Base-by-base conservation (phyloP, 768 basidiomycete species). In the Chlorophyllum brunneum region DNA sequence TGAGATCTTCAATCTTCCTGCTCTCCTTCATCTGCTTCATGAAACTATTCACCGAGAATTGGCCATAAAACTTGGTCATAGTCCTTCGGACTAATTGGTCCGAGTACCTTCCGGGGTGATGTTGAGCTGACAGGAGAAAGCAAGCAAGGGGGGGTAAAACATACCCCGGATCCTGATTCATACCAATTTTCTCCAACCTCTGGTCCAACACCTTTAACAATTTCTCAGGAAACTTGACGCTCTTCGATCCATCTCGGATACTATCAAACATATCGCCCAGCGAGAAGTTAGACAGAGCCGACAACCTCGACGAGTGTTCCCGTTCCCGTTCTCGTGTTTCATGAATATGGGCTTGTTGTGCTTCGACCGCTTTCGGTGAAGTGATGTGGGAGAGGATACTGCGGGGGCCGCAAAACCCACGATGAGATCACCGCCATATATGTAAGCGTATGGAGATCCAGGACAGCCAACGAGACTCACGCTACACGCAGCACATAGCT, bases 1-100 rank as follows among this genome's bases (percentile, higher is more conserved):
- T 95, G 49, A 99, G 85, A 57, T 98, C 94, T 70, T 99, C 97
- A 33, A 98, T 91, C 72, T 95, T 97, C 40, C 97, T 81, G 66
- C 92, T 95, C 66, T 98, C 95, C 68, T 92, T 92, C 83, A 98
- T 88, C 61, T 94, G 89, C 30, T 82, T 79, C 52, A 88, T 84
- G 74, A 97, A 95, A 33, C 76, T 78, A 23, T 92, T 88, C 53
- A 89, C 84, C 67, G 86, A 83, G 67, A 90, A 92, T 56, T 92
- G 90, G 10, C 86, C 87, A 65, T 94, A 98, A 68, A 98, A 98
- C 29, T 88, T 86, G 51, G 86, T 95, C 77, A 95, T 88, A 1
- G 91, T 92, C 51, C 92, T 79, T 26, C 95, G 82, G 15, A 94
- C 85, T 27, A 93, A 75, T 61, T 93, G 92, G 64, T 97, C 95